Percentiles rank a stretch among this genome's conserved stretches.
Conservation (phyloP, 352 stramenopile species). For the Phytopythium oedochilum region DNA sequence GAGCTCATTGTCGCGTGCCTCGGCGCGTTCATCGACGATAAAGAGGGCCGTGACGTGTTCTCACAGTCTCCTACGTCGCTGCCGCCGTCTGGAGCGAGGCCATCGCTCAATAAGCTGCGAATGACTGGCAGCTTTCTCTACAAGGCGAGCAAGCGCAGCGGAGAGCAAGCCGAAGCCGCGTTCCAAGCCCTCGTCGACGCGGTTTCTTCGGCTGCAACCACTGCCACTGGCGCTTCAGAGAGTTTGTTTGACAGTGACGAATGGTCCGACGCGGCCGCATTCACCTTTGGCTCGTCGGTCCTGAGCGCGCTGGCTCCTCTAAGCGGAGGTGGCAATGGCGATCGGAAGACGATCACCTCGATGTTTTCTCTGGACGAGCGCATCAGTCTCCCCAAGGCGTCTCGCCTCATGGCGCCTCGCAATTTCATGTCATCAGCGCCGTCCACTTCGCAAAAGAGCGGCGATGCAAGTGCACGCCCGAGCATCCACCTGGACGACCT, state of each 20-base stretch:
- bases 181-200: conserved; percentile 67
- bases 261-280: conserved; percentile 35
- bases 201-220: conserved; percentile 43
- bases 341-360: conserved; percentile 37
- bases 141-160: conserved; percentile 58
- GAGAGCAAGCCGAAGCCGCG: conserved; percentile 63
- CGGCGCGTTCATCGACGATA: conserved; percentile 28
- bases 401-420: conserved; percentile 45
- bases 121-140: conserved; percentile 65
- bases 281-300: conserved; percentile 24
- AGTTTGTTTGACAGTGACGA: conserved; percentile 49
- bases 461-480: conserved; percentile 14
- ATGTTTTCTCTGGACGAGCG: conserved; percentile 65
- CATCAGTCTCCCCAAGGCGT: conserved; percentile 41
- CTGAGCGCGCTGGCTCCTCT: conserved; percentile 12
- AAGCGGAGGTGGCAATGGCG: conserved; percentile 10
- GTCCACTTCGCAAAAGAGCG: conserved; percentile 15
- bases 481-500: conserved; percentile 55
- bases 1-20: conserved; percentile 49
- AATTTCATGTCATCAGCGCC: conserved; percentile 25
- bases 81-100: conserved; percentile 23
- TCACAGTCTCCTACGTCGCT: conserved; percentile 8
- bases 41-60: conserved; percentile 13
- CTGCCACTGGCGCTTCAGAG: conserved; percentile 24
- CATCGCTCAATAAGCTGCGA: conserved; percentile 48